These are phyloP conservation scores for Kwoniella sp. DNA, from an alignment of 768 basidiomycete genomes.

Conservation along the genomic window DNA sequence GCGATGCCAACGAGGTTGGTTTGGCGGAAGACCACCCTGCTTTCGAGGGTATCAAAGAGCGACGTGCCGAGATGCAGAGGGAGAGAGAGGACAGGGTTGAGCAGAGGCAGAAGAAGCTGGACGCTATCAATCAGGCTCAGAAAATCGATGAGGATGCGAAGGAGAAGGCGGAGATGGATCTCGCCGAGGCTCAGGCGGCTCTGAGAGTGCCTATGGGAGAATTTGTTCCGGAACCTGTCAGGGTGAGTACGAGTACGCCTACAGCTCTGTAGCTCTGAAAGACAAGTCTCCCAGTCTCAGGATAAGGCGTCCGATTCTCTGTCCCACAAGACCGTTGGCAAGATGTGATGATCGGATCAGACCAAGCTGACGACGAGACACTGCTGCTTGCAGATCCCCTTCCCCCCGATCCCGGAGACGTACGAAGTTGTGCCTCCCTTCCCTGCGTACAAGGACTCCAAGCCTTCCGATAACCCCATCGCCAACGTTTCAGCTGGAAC, in stretches of 20 bases:
- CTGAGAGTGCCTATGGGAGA: conserved; percentile 50
- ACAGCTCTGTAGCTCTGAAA: background rate
- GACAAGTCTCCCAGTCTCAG: background rate
- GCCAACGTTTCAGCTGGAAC: conserved; percentile 57
- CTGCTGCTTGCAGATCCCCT: conserved; percentile 51
- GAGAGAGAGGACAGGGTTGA: conserved; percentile 37
- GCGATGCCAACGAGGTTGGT: conserved; percentile 81
- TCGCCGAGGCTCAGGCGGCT: conserved; percentile 42
- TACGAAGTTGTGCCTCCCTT: conserved; percentile 55
- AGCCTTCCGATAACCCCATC: conserved; percentile 51
- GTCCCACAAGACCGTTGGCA: too few species aligned
- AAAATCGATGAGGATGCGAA: conserved; percentile 33
- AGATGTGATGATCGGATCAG: background rate
- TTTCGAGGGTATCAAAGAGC: conserved; percentile 38
- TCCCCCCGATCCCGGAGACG: conserved; percentile 57
- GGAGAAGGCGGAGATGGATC: conserved; percentile 37
- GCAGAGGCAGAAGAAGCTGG: conserved; percentile 31
- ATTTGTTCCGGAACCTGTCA: conserved; percentile 53
- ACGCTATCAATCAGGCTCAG: conserved; percentile 26
- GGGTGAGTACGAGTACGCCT: conserved; percentile 43
- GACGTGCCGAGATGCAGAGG: conserved; percentile 45
- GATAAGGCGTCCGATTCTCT: too few species aligned
- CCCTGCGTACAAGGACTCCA: conserved; percentile 47
- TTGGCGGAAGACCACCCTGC: conserved; percentile 59
- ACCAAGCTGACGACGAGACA: conserved; percentile 6